These are phyloP conservation scores for Leersia perrieri DNA, from an alignment of 176 grass and related monocot species.

Conservation along the genomic window DNA sequence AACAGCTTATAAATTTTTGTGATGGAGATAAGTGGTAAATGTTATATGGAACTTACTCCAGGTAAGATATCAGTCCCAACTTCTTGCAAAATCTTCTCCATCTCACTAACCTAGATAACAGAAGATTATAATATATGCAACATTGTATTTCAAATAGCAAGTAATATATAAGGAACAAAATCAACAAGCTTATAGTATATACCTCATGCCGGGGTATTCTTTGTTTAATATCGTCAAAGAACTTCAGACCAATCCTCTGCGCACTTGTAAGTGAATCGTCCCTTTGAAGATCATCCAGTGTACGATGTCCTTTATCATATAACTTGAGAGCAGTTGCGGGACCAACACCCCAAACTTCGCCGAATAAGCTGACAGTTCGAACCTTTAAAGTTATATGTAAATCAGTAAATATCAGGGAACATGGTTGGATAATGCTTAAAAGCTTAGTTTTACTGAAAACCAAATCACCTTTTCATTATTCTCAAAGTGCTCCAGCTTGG, in stretches of 20 bases:
- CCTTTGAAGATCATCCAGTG: constrained; percentile 76
- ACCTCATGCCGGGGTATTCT: constrained; percentile 85
- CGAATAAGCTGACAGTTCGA: constrained; percentile 71
- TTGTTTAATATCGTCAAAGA: constrained; percentile 89
- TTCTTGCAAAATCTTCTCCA: constrained; percentile 85
- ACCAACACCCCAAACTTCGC: constrained; percentile 97
- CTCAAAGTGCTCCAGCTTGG: constrained; percentile 94
- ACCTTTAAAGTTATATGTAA: constrained; percentile 48
- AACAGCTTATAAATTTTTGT: background rate
- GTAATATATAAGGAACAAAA: background rate
- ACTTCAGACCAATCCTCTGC: constrained; percentile 78
- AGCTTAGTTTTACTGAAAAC: background rate
- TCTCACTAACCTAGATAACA: constrained; percentile 68
- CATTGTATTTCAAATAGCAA: background rate
- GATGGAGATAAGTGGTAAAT: constrained; percentile 6
- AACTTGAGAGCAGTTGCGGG: constrained; percentile 89
- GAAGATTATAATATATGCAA: constrained; percentile 9
- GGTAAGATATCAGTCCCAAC: constrained; percentile 69
- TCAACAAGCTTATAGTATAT: background rate
- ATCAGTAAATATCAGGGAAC: constrained; percentile 9
- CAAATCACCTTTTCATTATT: constrained; percentile 89
- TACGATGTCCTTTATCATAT: constrained; percentile 92
- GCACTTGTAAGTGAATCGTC: constrained; percentile 74
- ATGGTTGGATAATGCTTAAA: constrained; percentile 7
- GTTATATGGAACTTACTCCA: constrained; percentile 52